Evolutionary conservation across 768 basidiomycete species (phyloP).

Genomic region (Serendipita sp.): DNA sequence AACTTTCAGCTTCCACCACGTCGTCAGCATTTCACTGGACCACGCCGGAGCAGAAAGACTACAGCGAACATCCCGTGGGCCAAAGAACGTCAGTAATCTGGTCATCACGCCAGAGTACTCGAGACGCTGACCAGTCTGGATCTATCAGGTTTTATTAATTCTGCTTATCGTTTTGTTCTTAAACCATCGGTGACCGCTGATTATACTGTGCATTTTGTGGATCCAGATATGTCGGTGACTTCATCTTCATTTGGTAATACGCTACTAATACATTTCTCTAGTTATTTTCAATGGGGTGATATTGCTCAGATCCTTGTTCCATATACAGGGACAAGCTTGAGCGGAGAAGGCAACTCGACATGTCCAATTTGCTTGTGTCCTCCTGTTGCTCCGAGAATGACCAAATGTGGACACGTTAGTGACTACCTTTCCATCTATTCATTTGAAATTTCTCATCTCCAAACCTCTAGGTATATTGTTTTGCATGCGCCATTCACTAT

Average conservation of each 20-base stretch:
- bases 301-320: conserved; percentile 90
- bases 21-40: conserved; percentile 37
- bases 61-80: conserved; percentile 59
- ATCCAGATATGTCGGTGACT: conserved; percentile 77
- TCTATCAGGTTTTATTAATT: conserved; percentile 81
- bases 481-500: conserved; percentile 85
- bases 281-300: conserved; percentile 92
- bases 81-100: conserved; percentile 67
- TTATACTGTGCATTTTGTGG: conserved; percentile 90
- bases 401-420: conserved; percentile 94
- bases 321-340: conserved; percentile 49
- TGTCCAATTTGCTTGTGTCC: conserved; percentile 95
- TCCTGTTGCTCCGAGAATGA: conserved; percentile 81
- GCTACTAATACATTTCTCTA: conserved; percentile 18
- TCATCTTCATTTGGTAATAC: not conserved
- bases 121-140: not conserved
- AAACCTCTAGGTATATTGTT: conserved; percentile 69
- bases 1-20: conserved; percentile 88
- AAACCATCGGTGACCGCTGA: conserved; percentile 56
- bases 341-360: conserved; percentile 48
- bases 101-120: conserved; percentile 11
- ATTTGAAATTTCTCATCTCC: not conserved
- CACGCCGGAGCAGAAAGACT: conserved; percentile 61
- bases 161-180: conserved; percentile 91
- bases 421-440: conserved; percentile 9